Conservation (phyloP, 106 monocot species). For the Allium fistulosum region DNA sequence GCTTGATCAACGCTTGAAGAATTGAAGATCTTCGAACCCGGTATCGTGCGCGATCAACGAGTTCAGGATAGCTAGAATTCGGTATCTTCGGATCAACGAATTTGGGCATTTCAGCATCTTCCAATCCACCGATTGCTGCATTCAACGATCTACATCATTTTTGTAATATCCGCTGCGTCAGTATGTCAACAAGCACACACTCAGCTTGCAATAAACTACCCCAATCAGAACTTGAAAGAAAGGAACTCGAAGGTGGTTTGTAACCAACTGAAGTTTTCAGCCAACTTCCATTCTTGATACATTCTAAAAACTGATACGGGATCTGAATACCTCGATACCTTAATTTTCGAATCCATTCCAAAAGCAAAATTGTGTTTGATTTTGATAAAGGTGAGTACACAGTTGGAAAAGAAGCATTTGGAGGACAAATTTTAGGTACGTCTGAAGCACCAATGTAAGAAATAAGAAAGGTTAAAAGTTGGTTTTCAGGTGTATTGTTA, state of each 20-base stretch:
- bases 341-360: slow-evolving; percentile 36
- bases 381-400: slow-evolving; percentile 24
- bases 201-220: slow-evolving; percentile 28
- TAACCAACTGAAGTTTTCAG: slow-evolving; percentile 41
- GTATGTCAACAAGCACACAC: slow-evolving; percentile 26
- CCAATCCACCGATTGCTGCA: too few relatives aligned
- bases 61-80: too few relatives aligned
- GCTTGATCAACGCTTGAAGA: too few relatives aligned
- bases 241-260: slow-evolving; percentile 22
- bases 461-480: slow-evolving; percentile 28
- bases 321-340: slow-evolving; percentile 2
- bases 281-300: slow-evolving; percentile 38
- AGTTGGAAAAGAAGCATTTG: slow-evolving; percentile 26
- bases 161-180: too few relatives aligned
- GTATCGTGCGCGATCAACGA: too few relatives aligned
- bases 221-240: slow-evolving; percentile 25
- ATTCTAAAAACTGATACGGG: slow-evolving; percentile 19
- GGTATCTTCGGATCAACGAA: too few relatives aligned
- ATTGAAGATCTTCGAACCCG: too few relatives aligned
- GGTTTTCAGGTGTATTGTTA: slow-evolving; percentile 13
- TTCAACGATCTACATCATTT: too few relatives aligned
- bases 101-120: too few relatives aligned
- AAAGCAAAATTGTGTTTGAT: slow-evolving; percentile 30
- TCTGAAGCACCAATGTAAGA: slow-evolving; percentile 18
- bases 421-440: slow-evolving; percentile 34